Conservation (phyloP, 768 basidiomycete genomes). For the Collybiopsis confluens region DNA sequence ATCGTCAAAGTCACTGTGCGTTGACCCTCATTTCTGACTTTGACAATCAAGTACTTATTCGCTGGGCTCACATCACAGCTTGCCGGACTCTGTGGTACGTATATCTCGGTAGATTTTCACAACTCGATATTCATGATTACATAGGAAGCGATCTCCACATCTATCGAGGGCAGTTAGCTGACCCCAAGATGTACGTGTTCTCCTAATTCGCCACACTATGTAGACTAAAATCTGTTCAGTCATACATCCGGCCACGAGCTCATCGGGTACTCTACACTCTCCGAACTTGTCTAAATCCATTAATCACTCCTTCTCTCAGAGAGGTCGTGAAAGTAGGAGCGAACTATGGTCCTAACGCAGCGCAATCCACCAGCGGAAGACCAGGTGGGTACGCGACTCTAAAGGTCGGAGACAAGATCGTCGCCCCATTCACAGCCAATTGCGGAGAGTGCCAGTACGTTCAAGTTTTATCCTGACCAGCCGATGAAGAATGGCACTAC, state of each 20-base stretch:
- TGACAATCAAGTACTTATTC: not conserved
- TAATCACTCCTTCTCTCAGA: not conserved
- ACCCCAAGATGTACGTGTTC: slow-evolving; percentile 45
- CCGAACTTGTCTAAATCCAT: not conserved
- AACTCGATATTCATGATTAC: too few relatives aligned
- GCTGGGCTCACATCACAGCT: slow-evolving; percentile 35
- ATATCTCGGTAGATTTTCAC: not conserved
- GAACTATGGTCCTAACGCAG: slow-evolving; percentile 39
- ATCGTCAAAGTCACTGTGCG: slow-evolving; percentile 70
- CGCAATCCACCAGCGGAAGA: slow-evolving; percentile 32
- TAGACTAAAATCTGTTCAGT: slow-evolving; percentile 27
- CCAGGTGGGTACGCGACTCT: slow-evolving; percentile 62
- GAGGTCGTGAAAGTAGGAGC: slow-evolving; percentile 64
- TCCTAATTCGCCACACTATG: not conserved
- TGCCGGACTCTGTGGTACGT: slow-evolving; percentile 57
- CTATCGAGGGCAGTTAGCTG: slow-evolving; percentile 60
- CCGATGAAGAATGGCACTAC: not conserved
- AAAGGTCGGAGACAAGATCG: slow-evolving; percentile 69
- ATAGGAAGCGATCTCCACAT: slow-evolving; percentile 69
- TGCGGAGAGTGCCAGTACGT: slow-evolving; percentile 83
- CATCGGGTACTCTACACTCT: slow-evolving; percentile 42
- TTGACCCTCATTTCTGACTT: not conserved
- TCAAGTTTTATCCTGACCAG: not conserved
- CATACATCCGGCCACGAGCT: slow-evolving; percentile 75
- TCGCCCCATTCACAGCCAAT: slow-evolving; percentile 76